Conservation (phyloP, 257 asterid species). For the Capsicum baccatum region DNA sequence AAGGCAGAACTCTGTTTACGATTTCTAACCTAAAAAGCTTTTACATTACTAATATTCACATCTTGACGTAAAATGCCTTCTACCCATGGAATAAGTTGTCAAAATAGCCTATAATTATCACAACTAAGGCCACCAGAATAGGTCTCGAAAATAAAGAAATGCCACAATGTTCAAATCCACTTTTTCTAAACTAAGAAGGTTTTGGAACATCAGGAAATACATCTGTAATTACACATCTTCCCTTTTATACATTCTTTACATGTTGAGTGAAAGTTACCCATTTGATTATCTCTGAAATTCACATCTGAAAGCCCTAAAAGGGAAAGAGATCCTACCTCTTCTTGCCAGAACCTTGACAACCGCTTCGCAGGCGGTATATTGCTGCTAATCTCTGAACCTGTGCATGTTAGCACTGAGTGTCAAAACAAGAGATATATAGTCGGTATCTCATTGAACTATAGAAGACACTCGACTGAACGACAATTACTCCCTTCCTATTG, state of each 20-base stretch:
- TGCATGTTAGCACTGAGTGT: slow-evolving; percentile 25
- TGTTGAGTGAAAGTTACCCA: neutral
- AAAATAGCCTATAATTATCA: neutral
- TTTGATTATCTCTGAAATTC: neutral
- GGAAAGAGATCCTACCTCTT: slow-evolving; percentile 62
- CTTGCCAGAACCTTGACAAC: slow-evolving; percentile 83
- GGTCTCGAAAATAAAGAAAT: neutral
- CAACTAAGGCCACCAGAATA: neutral
- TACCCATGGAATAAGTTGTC: neutral
- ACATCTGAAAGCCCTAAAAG: neutral
- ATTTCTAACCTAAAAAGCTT: neutral
- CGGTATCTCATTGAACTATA: neutral
- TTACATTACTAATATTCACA: slow-evolving; percentile 9
- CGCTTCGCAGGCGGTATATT: slow-evolving; percentile 74
- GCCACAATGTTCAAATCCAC: neutral
- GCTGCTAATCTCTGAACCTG: slow-evolving; percentile 84
- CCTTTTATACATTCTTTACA: neutral
- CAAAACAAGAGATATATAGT: slow-evolving; percentile 18
- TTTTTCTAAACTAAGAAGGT: neutral
- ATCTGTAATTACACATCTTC: neutral
- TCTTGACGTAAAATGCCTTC: neutral
- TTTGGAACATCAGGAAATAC: slow-evolving; percentile 8
- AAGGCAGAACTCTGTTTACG: neutral
- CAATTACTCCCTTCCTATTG: neutral
- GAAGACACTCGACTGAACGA: neutral